phyloP scores from a whole-genome alignment of 371 early-diverging fungal genomes.

The Nematocida sp. region DNA sequence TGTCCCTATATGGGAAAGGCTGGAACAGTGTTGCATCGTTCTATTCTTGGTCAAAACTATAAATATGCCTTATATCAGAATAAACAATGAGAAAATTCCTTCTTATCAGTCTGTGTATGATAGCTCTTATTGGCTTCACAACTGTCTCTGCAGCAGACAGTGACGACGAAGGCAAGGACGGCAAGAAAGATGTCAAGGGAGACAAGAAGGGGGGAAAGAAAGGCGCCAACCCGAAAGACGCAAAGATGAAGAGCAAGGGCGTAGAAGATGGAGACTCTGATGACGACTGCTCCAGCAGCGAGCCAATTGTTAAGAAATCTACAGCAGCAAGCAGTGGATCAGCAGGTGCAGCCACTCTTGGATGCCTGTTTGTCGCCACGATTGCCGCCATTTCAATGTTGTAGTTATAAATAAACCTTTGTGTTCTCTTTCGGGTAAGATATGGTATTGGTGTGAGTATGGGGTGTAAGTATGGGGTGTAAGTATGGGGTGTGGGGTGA shows the following conservation, averaged over 20 bases:
- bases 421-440: too few relatives aligned
- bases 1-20: not conserved
- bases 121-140: not conserved
- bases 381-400: not conserved
- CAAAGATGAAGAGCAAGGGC: not conserved
- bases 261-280: not conserved
- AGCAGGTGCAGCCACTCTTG: not conserved
- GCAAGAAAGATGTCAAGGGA: not conserved
- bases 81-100: conserved; percentile 22
- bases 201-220: not conserved
- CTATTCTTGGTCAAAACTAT: conserved; percentile 2
- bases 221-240: not conserved
- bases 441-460: not conserved
- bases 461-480: not conserved
- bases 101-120: not conserved
- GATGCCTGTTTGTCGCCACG: not conserved
- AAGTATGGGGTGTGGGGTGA: not conserved
- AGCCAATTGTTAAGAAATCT: not conserved
- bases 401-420: not conserved
- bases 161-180: not conserved
- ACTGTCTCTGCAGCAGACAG: not conserved
- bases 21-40: not conserved
- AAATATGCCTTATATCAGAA: not conserved
- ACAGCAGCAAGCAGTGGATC: not conserved
- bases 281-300: not conserved